Evolutionary conservation across 2,329 filamentous ascomycete species (phyloP).

Genomic region (Cladosporium sp.): DNA sequence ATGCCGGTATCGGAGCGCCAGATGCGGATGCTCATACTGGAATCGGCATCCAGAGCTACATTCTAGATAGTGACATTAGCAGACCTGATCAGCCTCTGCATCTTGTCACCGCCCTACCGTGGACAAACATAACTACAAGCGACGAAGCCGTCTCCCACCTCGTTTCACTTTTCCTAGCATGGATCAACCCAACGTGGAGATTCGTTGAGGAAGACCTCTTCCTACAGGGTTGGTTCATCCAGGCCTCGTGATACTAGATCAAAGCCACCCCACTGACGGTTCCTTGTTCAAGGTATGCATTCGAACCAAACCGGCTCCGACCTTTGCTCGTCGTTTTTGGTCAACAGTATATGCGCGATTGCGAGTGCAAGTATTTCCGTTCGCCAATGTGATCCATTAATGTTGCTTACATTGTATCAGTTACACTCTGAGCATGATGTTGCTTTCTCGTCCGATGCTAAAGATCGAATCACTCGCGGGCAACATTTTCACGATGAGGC

Average conservation of each 20-base stretch:
- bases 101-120: conserved; percentile 8
- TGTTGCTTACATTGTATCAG: neutral
- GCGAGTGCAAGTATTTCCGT: conserved; percentile 6
- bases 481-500: conserved; percentile 14
- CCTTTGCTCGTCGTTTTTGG: conserved; percentile 13
- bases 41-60: neutral
- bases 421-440: conserved; percentile 12
- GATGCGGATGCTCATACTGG: neutral
- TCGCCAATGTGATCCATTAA: too few relatives aligned
- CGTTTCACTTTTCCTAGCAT: conserved; percentile 13
- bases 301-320: neutral
- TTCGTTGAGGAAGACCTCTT: conserved; percentile 16
- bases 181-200: conserved; percentile 15
- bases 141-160: conserved; percentile 14
- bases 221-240: conserved; percentile 7
- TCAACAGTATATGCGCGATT: conserved; percentile 14
- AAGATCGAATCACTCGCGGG: conserved; percentile 13
- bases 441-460: neutral
- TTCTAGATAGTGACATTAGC: neutral
- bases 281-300: conserved; percentile 6
- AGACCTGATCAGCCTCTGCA: neutral
- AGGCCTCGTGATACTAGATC: neutral
- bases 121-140: conserved; percentile 8
- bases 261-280: neutral
- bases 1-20: neutral